Percentiles rank a stretch among this genome's conserved stretches.
Evolutionary conservation across 148 eudicot genomes (phyloP).

Genomic region (Vaccinium darrowii): DNA sequence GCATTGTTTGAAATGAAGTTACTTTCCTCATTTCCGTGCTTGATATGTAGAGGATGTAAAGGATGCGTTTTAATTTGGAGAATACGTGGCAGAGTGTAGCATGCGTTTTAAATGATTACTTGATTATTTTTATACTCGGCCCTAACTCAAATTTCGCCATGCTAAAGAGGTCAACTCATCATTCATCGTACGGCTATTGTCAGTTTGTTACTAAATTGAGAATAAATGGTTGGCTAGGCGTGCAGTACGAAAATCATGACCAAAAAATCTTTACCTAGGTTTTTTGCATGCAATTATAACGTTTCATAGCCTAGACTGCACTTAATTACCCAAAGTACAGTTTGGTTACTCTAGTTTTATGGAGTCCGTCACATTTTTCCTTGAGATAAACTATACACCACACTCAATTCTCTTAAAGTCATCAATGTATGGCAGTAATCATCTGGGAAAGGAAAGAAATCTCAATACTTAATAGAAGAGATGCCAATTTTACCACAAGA

Average conservation of each 20-base stretch:
- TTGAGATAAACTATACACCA: neutral
- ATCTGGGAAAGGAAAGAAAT: neutral
- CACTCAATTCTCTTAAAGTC: neutral
- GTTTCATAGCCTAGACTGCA: neutral
- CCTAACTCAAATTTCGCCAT: neutral
- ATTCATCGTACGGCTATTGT: neutral
- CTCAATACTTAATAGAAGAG: neutral
- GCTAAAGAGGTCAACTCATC: neutral
- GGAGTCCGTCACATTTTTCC: neutral
- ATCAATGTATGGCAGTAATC: neutral
- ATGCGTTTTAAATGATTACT: neutral
- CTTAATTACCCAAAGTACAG: neutral
- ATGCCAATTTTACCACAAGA: neutral
- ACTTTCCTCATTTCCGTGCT: constrained; percentile 15
- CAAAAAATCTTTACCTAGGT: neutral
- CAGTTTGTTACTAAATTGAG: neutral
- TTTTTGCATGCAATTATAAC: neutral
- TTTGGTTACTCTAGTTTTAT: neutral
- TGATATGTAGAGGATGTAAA: constrained; percentile 1
- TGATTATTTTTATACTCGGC: neutral
- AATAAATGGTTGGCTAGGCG: neutral
- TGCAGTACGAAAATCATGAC: neutral
- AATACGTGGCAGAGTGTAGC: neutral
- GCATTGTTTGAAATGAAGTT: constrained; percentile 19
- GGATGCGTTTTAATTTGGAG: neutral